phyloP scores from a whole-genome alignment of 83 land plant genomes.

The Diphasiastrum complanatum region DNA sequence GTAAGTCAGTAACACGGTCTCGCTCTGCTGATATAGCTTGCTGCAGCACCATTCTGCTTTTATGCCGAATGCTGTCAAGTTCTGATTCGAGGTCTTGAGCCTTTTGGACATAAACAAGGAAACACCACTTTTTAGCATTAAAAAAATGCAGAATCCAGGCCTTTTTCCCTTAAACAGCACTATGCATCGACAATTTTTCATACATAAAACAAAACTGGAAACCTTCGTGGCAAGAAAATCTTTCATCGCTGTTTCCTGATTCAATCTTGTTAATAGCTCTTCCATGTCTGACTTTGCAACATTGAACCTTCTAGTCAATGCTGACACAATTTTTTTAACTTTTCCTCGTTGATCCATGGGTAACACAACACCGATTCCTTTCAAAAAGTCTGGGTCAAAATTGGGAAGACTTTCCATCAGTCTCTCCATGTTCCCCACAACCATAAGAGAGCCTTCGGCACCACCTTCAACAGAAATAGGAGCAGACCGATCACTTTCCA shows the following conservation, averaged over 20 bases:
- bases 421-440: conserved; percentile 18
- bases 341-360: conserved; percentile 77
- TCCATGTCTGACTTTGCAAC: conserved; percentile 90
- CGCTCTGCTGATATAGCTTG: conserved; percentile 80
- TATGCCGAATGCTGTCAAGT: conserved; percentile 64
- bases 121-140: no score
- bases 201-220: neutral
- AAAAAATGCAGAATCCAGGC: no score
- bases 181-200: neutral
- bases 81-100: conserved; percentile 94
- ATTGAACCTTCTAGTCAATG: conserved; percentile 58
- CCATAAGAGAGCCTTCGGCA: conserved; percentile 37
- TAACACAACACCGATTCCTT: conserved; percentile 49
- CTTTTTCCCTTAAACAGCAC: no score
- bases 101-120: conserved; percentile 23
- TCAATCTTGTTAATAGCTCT: conserved; percentile 74
- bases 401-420: conserved; percentile 15
- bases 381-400: conserved; percentile 40
- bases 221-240: conserved; percentile 86
- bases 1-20: conserved; percentile 69
- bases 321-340: conserved; percentile 50
- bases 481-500: conserved; percentile 70
- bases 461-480: conserved; percentile 30
- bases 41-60: conserved; percentile 68
- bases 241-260: conserved; percentile 88